Percentiles rank a stretch among this genome's conserved stretches.
Conservation (phyloP, 2,329 filamentous ascomycete genomes). For the Pezicula rhizophila region DNA sequence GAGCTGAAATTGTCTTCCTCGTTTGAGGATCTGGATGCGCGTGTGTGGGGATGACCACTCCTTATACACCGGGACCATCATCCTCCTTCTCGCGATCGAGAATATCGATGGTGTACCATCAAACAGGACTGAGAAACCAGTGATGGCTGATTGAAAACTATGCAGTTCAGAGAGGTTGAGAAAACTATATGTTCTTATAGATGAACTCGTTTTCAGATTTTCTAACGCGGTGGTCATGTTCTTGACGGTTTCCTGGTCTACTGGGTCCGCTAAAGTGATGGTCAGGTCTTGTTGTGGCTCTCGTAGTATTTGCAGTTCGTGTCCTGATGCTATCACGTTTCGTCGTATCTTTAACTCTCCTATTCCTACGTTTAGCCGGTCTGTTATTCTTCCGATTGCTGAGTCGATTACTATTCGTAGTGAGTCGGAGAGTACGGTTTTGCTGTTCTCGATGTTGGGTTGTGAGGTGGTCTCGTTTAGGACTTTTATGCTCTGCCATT, state of each 20-base stretch:
- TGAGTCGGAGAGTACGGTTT: slow-evolving; percentile 65
- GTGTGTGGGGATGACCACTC: slow-evolving; percentile 77
- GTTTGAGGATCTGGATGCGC: slow-evolving; percentile 70
- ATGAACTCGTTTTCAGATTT: slow-evolving; percentile 46
- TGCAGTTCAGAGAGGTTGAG: slow-evolving; percentile 61
- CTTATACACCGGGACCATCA: slow-evolving; percentile 86
- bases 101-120: slow-evolving; percentile 66
- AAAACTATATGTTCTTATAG: slow-evolving; percentile 66
- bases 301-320: slow-evolving; percentile 59
- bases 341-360: slow-evolving; percentile 63
- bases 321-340: slow-evolving; percentile 51
- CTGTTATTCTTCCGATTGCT: slow-evolving; percentile 68
- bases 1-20: slow-evolving; percentile 68
- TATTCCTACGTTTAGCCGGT: slow-evolving; percentile 71
- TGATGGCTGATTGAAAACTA: slow-evolving; percentile 68
- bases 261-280: slow-evolving; percentile 62
- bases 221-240: slow-evolving; percentile 46
- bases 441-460: slow-evolving; percentile 47
- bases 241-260: slow-evolving; percentile 51
- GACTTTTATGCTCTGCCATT: slow-evolving; percentile 61
- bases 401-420: slow-evolving; percentile 69
- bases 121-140: slow-evolving; percentile 69
- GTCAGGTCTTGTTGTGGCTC: slow-evolving; percentile 70
- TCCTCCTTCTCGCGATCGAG: slow-evolving; percentile 72
- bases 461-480: slow-evolving; percentile 60